Conservation (phyloP, 1,139 yeast genomes). For the Meyerozyma sp. region DNA sequence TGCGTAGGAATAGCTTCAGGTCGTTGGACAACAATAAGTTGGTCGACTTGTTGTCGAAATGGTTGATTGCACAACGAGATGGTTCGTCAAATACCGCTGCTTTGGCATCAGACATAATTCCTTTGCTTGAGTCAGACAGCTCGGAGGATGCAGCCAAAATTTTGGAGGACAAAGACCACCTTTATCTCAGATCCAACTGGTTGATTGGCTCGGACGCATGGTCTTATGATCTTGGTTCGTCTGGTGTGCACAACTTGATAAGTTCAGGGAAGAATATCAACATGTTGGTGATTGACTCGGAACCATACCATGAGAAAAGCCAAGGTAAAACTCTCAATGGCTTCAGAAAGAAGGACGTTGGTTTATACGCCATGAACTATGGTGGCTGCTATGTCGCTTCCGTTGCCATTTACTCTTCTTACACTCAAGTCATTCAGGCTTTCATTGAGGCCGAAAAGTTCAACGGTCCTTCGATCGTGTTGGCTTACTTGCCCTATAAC, state of each 20-base stretch:
- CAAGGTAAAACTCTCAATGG: slow-evolving; percentile 22
- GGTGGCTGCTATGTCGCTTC: slow-evolving; percentile 91
- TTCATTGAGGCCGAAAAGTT: slow-evolving; percentile 82
- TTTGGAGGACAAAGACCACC: slow-evolving; percentile 39
- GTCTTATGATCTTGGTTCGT: slow-evolving; percentile 88
- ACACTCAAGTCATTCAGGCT: slow-evolving; percentile 88
- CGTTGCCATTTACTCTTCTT: slow-evolving; percentile 88
- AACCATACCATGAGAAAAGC: slow-evolving; percentile 55
- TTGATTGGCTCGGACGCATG: slow-evolving; percentile 91
- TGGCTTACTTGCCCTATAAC: slow-evolving; percentile 82
- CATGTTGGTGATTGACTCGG: slow-evolving; percentile 85
- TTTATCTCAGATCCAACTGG: slow-evolving; percentile 61
- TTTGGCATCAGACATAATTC: slow-evolving; percentile 29
- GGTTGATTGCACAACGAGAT: slow-evolving; percentile 50
- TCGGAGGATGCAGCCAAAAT: slow-evolving; percentile 38
- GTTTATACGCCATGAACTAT: slow-evolving; percentile 91
- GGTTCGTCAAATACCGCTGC: slow-evolving; percentile 15
- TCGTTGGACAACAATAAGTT: slow-evolving; percentile 43
- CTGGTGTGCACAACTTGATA: slow-evolving; percentile 85
- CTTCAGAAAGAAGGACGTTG: slow-evolving; percentile 84
- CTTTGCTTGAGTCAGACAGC: slow-evolving; percentile 38
- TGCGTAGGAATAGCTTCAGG: slow-evolving; percentile 46
- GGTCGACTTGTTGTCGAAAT: slow-evolving; percentile 57
- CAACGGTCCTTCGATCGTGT: slow-evolving; percentile 84
- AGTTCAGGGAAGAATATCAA: slow-evolving; percentile 75